Conservation (phyloP, 306 rosid species). For the Mimosa bimucronata region DNA sequence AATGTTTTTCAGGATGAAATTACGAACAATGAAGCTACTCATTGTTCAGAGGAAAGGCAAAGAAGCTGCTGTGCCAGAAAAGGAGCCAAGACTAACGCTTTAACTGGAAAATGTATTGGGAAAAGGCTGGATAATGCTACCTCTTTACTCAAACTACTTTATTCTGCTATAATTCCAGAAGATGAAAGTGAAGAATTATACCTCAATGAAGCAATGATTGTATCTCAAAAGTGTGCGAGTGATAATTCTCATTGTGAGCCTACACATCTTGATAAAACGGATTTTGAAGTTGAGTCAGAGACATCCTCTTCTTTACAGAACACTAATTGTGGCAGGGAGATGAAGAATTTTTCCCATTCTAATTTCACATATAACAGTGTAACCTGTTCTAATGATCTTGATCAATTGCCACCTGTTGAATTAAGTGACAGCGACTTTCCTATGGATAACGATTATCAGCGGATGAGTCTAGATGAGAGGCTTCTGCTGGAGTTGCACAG, state of each 20-base stretch:
- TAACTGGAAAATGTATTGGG: constrained; percentile 2
- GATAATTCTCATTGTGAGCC: constrained; percentile 30
- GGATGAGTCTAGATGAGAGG: constrained; percentile 69
- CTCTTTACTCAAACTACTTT: not conserved
- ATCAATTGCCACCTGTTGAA: constrained; percentile 63
- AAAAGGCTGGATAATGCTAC: not conserved
- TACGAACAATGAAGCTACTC: constrained; percentile 48
- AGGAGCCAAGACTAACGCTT: constrained; percentile 47
- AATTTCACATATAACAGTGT: constrained; percentile 63
- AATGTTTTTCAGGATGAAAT: constrained; percentile 51
- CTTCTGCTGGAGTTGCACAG: constrained; percentile 87
- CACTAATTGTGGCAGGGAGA: constrained; percentile 72
- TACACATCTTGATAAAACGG: constrained; percentile 69
- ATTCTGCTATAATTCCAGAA: not conserved
- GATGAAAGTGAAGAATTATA: not conserved
- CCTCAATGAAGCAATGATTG: not conserved
- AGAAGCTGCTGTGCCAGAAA: constrained; percentile 46
- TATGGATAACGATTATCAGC: constrained; percentile 61
- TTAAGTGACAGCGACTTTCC: constrained; percentile 46
- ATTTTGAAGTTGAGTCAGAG: constrained; percentile 62
- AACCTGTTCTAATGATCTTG: constrained; percentile 65
- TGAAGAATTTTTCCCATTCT: constrained; percentile 61
- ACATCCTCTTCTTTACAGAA: constrained; percentile 58
- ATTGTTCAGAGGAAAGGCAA: constrained; percentile 54
- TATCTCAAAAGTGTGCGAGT: not conserved